Conservation (phyloP, 306 rosid species). For the Castanea crenata region DNA sequence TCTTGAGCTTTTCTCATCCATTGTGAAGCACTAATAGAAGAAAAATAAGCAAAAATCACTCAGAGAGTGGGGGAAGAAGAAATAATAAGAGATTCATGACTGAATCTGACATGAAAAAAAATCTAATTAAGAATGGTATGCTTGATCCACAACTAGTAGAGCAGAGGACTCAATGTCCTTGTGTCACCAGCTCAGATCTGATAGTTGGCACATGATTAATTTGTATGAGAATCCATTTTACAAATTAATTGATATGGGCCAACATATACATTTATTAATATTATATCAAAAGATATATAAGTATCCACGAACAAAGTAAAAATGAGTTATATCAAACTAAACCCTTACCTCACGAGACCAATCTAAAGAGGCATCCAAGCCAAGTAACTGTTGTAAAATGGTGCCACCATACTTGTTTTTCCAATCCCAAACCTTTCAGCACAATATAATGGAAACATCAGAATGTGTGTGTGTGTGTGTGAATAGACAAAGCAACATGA, state of each 20-base stretch:
- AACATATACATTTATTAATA: too few species aligned
- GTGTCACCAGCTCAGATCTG: too few species aligned
- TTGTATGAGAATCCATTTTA: too few species aligned
- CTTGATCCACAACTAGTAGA: too few species aligned
- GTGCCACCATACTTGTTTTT: constrained; percentile 82
- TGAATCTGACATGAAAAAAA: neutral
- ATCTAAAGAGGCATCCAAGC: constrained; percentile 92
- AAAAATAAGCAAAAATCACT: constrained; percentile 1
- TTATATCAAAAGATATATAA: too few species aligned
- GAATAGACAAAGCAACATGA: neutral
- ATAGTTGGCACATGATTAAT: too few species aligned
- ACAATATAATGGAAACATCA: constrained; percentile 24
- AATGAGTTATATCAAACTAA: neutral
- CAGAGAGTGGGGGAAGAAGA: neutral
- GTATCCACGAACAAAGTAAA: neutral
- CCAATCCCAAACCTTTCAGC: constrained; percentile 90
- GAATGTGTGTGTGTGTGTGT: neutral
- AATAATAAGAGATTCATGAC: neutral
- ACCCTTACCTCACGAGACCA: constrained; percentile 92
- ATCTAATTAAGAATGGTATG: neutral
- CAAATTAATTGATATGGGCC: too few species aligned
- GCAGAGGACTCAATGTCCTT: too few species aligned
- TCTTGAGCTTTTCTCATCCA: constrained; percentile 82
- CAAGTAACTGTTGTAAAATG: constrained; percentile 75
- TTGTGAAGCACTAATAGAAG: constrained; percentile 75